Evolutionary conservation across 2,329 filamentous ascomycete species (phyloP), one percentile per base, ranked within the genome.

Genomic region (Aureobasidium sp.): DNA sequence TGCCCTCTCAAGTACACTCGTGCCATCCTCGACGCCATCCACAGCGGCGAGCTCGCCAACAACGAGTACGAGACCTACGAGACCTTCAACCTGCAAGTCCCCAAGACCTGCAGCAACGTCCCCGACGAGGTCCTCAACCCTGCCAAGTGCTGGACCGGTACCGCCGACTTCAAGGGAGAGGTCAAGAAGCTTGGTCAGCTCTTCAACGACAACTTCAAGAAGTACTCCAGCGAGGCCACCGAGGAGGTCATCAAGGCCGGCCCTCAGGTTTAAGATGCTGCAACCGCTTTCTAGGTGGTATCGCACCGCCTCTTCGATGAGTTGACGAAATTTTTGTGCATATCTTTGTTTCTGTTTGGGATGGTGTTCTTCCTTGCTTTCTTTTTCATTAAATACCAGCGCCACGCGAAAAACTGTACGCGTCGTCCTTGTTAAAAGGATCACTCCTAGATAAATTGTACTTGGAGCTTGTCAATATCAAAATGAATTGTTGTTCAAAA

Each of bases 1-100:
- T 97, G 92, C 85, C 92, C 92, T 48, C 84, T 97, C 76, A 96
- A 97, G 82, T 99, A 97, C 83, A 99, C 94, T 42, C 92, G 94
- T 71, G 93, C 94, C 71, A 97, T 99, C 75, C 87, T 99, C 70
- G 93, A 99, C 77, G 89, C 93, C 74, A 97, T 99, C 79, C 94
- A 99, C 87, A 92, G 86, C 58, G 94, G 94, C 69, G 91, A 96
- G 79, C 90, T 99, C 68, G 91, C 91, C 73, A 89, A 96, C 70
- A 88, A 85, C 65, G 88, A 96, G 77, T 99, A 90, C 79, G 94
- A 99, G 83, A 91, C 81, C 67, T 99, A 99, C 80, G 91, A 91
- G 44, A 87, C 91, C 66, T 99, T 99, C 87, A 96, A 97, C 83
- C 88, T 99, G 63, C 84, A 88, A 73, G 91, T 99, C n/a, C 94